Conservation (phyloP, 2,329 filamentous ascomycete genomes). For the Alternaria longipes region DNA sequence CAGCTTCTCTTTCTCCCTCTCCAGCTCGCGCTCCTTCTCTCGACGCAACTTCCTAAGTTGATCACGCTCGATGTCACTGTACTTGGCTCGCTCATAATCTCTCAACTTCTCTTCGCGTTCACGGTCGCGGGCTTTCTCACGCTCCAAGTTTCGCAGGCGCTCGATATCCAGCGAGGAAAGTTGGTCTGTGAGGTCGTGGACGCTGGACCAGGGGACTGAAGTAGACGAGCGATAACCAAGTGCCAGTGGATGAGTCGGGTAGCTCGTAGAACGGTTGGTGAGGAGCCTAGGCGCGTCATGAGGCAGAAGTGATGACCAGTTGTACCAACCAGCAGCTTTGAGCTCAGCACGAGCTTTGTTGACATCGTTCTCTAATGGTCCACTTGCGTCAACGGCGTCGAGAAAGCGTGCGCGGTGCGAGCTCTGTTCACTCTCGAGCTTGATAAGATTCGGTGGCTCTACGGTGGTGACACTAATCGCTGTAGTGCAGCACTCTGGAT, state of each 20-base stretch:
- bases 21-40: slow-evolving; percentile 7
- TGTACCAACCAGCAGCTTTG: slow-evolving; percentile 18
- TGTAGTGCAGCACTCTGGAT: background rate
- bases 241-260: background rate
- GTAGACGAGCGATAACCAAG: background rate
- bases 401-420: slow-evolving; percentile 23
- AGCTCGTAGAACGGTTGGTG: background rate
- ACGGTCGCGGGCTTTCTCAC: background rate
- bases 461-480: background rate
- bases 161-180: background rate
- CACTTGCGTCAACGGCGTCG: slow-evolving; percentile 25
- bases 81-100: background rate
- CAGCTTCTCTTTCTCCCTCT: slow-evolving; percentile 9
- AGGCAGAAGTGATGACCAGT: background rate
- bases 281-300: background rate
- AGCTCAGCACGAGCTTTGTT: slow-evolving; percentile 31
- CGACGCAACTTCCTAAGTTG: background rate
- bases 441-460: slow-evolving; percentile 34
- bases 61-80: slow-evolving; percentile 2
- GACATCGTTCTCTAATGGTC: slow-evolving; percentile 34
- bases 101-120: background rate
- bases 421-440: slow-evolving; percentile 31
- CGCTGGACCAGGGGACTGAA: background rate
- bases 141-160: background rate
- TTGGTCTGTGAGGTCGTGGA: background rate